A percentile compares a stretch with the other conserved stretches of the same genome.
phyloP scores from a whole-genome alignment of 768 basidiomycete species.

The Trametes sanguinea region DNA sequence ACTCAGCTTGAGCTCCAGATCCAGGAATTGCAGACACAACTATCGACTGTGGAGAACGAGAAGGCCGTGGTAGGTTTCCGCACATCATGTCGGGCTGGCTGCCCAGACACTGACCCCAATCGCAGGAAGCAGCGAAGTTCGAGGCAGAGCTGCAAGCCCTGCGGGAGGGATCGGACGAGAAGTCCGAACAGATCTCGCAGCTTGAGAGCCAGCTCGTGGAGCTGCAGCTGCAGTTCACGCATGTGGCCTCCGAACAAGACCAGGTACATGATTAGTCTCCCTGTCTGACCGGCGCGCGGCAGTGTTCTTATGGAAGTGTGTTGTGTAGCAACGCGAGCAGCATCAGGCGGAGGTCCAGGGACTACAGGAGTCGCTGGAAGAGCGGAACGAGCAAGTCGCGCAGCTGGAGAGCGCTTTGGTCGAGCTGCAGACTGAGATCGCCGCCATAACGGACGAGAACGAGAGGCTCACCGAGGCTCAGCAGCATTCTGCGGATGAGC shows the following conservation, averaged over 20 bases:
- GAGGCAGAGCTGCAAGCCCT: constrained; percentile 10
- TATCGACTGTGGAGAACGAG: not conserved
- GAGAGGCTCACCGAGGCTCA: constrained; percentile 1
- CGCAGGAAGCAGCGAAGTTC: not conserved
- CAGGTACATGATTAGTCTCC: constrained; percentile 6
- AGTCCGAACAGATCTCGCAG: constrained; percentile 14
- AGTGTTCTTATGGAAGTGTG: not conserved
- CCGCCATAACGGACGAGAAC: constrained; percentile 1
- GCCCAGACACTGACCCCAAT: too few relatives aligned
- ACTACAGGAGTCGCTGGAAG: constrained; percentile 13
- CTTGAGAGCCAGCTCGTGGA: constrained; percentile 20
- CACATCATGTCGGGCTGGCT: too few relatives aligned
- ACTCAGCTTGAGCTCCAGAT: constrained; percentile 3
- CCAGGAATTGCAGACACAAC: constrained; percentile 1
- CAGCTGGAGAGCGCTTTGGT: constrained; percentile 15
- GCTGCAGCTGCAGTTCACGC: constrained; percentile 16
- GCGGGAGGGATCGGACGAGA: constrained; percentile 4
- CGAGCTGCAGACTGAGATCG: constrained; percentile 16
- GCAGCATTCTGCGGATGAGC: not conserved
- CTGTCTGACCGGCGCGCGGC: not conserved
- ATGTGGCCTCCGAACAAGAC: constrained; percentile 5
- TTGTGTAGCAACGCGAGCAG: constrained; percentile 2
- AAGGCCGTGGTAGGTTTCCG: not conserved
- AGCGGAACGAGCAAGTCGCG: constrained; percentile 17
- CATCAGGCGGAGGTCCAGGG: not conserved